Percentiles rank a stretch among this genome's conserved stretches.
phyloP scores from a whole-genome alignment of 495 filamentous ascomycete species.

The Collariella sp. region DNA sequence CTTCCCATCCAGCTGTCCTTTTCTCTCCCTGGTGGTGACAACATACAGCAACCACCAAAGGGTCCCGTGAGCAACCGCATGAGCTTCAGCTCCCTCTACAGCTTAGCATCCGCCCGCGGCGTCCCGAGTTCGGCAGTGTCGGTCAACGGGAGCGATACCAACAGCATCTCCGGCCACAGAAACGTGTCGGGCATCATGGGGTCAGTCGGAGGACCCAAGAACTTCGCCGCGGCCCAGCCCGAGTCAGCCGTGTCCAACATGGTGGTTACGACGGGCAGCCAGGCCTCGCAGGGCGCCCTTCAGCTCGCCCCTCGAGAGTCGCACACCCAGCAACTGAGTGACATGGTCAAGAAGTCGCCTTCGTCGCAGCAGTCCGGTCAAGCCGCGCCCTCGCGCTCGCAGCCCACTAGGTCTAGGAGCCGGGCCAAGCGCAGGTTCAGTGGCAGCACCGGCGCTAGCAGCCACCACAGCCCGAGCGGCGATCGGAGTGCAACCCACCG shows the following conservation, averaged over 20 bases:
- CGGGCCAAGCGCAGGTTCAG: conserved; percentile 66
- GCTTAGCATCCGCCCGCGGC: conserved; percentile 48
- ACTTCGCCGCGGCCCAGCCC: conserved; percentile 28
- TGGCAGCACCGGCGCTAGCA: conserved; percentile 67
- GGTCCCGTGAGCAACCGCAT: conserved; percentile 49
- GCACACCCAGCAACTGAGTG: conserved; percentile 26
- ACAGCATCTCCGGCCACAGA: conserved; percentile 29
- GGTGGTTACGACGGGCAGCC: conserved; percentile 46
- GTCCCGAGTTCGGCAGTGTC: conserved; percentile 37
- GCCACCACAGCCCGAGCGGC: conserved; percentile 52
- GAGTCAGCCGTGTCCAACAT: conserved; percentile 47
- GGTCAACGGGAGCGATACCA: conserved; percentile 34
- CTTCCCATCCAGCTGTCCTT: not conserved
- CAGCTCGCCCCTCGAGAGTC: conserved; percentile 39
- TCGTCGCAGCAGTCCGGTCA: conserved; percentile 6
- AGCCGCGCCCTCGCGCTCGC: conserved; percentile 25
- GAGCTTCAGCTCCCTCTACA: conserved; percentile 58
- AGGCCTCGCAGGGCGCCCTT: conserved; percentile 28
- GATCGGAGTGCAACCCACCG: conserved; percentile 37
- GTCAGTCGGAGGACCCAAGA: conserved; percentile 25
- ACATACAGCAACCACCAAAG: conserved; percentile 8
- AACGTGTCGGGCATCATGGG: conserved; percentile 33
- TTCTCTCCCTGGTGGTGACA: too few species aligned
- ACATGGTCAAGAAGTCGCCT: conserved; percentile 24
- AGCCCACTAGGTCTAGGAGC: conserved; percentile 57